phyloP scores from a whole-genome alignment of 2,329 filamentous ascomycete species.

The Cercospora sp. region DNA sequence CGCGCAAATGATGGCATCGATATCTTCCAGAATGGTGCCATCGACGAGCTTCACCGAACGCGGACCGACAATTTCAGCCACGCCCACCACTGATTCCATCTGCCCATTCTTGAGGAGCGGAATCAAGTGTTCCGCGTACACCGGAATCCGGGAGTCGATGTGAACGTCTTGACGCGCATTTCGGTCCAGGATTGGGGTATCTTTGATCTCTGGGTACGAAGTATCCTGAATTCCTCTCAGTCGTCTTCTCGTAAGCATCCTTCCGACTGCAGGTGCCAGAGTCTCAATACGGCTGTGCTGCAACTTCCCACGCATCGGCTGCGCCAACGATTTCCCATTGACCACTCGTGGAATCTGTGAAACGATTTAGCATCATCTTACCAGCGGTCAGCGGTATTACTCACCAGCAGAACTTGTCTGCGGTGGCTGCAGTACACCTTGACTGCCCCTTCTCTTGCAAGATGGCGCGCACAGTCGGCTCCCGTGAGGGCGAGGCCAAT shows the following conservation, averaged over 20 bases:
- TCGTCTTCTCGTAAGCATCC: not conserved
- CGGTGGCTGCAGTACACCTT: constrained; percentile 8
- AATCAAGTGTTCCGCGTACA: too few species aligned
- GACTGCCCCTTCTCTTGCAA: not conserved
- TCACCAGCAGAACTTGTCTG: not conserved
- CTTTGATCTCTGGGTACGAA: not conserved
- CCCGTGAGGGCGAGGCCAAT: constrained; percentile 47
- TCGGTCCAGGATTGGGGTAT: not conserved
- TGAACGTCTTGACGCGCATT: not conserved
- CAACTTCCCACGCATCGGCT: not conserved
- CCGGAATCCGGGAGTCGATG: not conserved
- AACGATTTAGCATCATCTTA: not conserved
- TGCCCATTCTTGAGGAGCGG: too few species aligned
- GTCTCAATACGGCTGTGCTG: not conserved
- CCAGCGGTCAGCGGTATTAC: not conserved
- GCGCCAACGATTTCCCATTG: not conserved
- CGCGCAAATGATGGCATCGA: too few species aligned
- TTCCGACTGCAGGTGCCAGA: not conserved
- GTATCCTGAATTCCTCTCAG: not conserved
- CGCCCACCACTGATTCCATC: too few species aligned
- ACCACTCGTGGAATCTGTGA: not conserved
- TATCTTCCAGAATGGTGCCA: too few species aligned
- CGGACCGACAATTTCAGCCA: too few species aligned
- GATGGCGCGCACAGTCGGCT: constrained; percentile 35
- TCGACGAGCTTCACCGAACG: too few species aligned